These are phyloP conservation scores for Ramichloridium luteum DNA, from an alignment of 2,329 filamentous ascomycete genomes.

Conservation along the genomic window DNA sequence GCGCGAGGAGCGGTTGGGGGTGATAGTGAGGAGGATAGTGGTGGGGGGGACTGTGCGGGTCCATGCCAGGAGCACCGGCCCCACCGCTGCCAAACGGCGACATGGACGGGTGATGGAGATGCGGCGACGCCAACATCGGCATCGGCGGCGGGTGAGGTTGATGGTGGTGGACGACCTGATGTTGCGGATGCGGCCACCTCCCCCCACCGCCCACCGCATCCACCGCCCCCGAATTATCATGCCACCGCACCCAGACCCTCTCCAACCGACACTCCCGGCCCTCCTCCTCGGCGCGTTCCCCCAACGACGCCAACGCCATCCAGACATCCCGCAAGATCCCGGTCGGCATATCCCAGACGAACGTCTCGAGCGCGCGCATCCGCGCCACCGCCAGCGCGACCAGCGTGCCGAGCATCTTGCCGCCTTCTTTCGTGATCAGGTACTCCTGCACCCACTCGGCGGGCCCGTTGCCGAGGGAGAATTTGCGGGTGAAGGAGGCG, in stretches of 20 bases:
- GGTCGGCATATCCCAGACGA: slow-evolving; percentile 83
- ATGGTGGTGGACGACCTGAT: too few species aligned
- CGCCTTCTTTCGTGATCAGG: slow-evolving; percentile 67
- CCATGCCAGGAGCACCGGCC: too few species aligned
- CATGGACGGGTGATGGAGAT: too few species aligned
- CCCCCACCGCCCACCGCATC: slow-evolving; percentile 25
- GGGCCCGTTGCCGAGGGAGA: slow-evolving; percentile 74
- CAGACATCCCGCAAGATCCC: slow-evolving; percentile 72
- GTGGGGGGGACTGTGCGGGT: too few species aligned
- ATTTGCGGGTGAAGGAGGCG: slow-evolving; percentile 66
- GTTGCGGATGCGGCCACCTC: too few species aligned
- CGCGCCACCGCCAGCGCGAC: slow-evolving; percentile 67
- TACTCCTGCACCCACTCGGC: slow-evolving; percentile 70
- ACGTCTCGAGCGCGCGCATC: slow-evolving; percentile 71
- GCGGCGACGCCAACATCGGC: neutral
- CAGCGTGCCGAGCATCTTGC: slow-evolving; percentile 78
- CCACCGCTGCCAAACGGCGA: too few species aligned
- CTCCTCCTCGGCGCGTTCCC: slow-evolving; percentile 46
- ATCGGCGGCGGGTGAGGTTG: too few species aligned
- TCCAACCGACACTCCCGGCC: slow-evolving; percentile 55
- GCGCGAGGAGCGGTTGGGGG: too few species aligned
- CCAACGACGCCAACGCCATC: slow-evolving; percentile 61
- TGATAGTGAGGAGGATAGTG: too few species aligned
- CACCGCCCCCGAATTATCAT: slow-evolving; percentile 55
- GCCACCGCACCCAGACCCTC: slow-evolving; percentile 70